Base-by-base conservation (phyloP, 2,329 filamentous ascomycete genomes). In the Scytalidium sp. region DNA sequence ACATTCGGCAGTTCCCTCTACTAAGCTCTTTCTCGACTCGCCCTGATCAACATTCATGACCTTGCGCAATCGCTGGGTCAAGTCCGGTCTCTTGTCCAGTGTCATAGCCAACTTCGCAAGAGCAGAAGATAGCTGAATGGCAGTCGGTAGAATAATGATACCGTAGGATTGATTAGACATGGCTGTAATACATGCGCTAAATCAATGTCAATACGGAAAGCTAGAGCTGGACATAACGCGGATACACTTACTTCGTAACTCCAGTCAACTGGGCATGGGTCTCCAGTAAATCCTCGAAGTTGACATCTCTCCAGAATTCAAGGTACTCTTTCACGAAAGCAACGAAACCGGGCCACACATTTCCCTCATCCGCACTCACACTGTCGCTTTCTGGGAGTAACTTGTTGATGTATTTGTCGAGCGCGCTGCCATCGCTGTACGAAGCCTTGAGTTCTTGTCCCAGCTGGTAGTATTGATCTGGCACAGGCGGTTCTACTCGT, bases 1-100 rank as follows among this genome's bases (percentile, higher is more conserved):
- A 45, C 90, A 87, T 63, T 97, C 93, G 17, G 90, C 91, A 2
- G 91, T 91, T 21, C 86, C 83, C 67, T 96, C 93, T 10, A 93
- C 90, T 39, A 97, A 79, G 2, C 90, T 83, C 64, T 84, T 91
- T 58, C 88, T 82, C 58, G 84, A 81, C 21, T 85, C 84, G 20
- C 84, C 85, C 47, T 81, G 78, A 29, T 79, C 79, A 8, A 76
- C 75, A 13, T 80, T 74, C 11, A 69, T 62, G 25, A 68, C 64
- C 42, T 64, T 59, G 55, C 71, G 70, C n/a, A 91, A 72, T 59
- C 84, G 79, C 32, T 82, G 79, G 45, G 88, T 85, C 42, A 97
- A 74, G 53, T 94, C 86, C 0, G 91, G 91, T 47, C 84, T 82
- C 55, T 86, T 87, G 66, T 93, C 90, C 36, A 97, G 78, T 46